Percentiles rank a stretch among this genome's conserved stretches.
Evolutionary conservation across 768 basidiomycete species (phyloP).

Genomic region (Tylopilus sp.): DNA sequence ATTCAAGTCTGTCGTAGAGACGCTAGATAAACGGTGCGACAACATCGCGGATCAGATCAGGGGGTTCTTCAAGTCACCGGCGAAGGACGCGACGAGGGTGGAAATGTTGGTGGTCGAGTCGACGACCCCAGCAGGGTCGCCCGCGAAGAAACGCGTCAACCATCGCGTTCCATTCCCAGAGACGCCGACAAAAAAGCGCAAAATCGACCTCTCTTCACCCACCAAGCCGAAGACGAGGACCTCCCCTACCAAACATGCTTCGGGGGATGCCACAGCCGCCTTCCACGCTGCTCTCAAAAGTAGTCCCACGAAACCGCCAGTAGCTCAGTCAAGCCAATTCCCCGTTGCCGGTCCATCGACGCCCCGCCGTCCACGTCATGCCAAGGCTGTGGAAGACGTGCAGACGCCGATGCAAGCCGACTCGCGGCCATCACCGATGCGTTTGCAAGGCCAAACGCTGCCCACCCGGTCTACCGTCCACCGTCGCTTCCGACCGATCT

Average conservation of each 20-base stretch:
- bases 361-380: conserved; percentile 15
- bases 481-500: not conserved
- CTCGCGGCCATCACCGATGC: conserved; percentile 18
- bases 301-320: conserved; percentile 2
- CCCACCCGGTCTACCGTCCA: conserved; percentile 22
- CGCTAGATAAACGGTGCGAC: conserved; percentile 28
- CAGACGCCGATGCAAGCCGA: conserved; percentile 13
- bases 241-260: conserved; percentile 9
- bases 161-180: conserved; percentile 32
- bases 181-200: conserved; percentile 44
- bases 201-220: conserved; percentile 19
- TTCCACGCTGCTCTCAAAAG: conserved; percentile 20
- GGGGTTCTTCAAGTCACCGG: conserved; percentile 16
- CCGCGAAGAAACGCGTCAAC: conserved; percentile 35
- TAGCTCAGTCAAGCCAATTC: not conserved
- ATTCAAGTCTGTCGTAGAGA: conserved; percentile 19
- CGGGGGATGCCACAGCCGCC: conserved; percentile 2
- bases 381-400: not conserved
- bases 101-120: not conserved
- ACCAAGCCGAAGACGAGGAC: conserved; percentile 11
- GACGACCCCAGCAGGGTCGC: conserved; percentile 8
- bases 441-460: conserved; percentile 4
- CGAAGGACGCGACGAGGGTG: conserved; percentile 18
- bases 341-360: conserved; percentile 23
- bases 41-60: conserved; percentile 33